Evolutionary conservation across 352 stramenopile genomes (phyloP), one percentile per base, ranked within the genome.

Genomic region (Phytophthora cactorum): DNA sequence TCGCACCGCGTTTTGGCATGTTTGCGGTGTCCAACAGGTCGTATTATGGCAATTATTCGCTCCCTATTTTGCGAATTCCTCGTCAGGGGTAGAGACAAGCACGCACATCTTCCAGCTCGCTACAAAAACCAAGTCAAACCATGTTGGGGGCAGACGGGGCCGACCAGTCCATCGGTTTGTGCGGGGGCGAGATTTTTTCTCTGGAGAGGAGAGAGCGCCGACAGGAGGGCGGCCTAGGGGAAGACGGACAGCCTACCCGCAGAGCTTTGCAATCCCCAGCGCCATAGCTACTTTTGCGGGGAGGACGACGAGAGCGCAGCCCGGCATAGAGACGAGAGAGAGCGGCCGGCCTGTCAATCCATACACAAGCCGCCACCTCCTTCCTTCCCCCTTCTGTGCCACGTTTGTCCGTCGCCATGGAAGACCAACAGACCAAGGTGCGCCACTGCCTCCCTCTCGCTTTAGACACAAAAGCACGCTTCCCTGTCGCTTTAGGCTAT

Each of bases 371-470:
- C 28, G 51, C 25, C 31, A 43, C 46, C 43, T 53, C 39, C 31
- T 38, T 46, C 38, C 52, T 59, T 38, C 45, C 25, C 36, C 6
- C 17, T 52, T 12, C 14, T 61, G 34, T 54, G 49, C 53, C 44
- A 43, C 54, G 41, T 53, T 25, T 39, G 44, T 66, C 36, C n/a
- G 25, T 49, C 14, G 47, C 38, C 25, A 81, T 82, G 74, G 70
- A 79, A 63, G 71, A 74, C 46, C 70, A 82, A n/a, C 74, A 82
- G 56, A 82, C 74, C n/a, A 82, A 82, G 68, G 74, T 82, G 53
- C 44, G 63, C 53, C 52, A 31, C 12, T 44, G 39, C 43, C 17
- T 45, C 17, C 31, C 39, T 12, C 17, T 62, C 15, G 29, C 25
- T 31, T 58, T 47, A 36, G 52, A 36, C 34, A 32, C 17, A 50